These are phyloP conservation scores for Salix purpurea DNA, from an alignment of 345 rosid genomes.

Conservation along the genomic window DNA sequence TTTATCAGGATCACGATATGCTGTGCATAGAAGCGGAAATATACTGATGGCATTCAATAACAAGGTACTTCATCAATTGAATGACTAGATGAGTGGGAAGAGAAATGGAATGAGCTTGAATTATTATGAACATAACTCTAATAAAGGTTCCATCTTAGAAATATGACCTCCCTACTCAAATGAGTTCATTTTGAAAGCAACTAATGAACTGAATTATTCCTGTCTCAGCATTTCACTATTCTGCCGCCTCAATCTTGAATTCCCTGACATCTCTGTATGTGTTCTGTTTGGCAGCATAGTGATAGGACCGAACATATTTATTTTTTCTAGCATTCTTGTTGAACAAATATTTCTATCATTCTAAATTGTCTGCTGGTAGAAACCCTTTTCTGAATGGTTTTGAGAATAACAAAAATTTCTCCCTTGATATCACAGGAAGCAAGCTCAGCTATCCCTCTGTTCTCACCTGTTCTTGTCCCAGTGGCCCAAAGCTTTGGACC, in stretches of 20 bases:
- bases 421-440: conserved; percentile 61
- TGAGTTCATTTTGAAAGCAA: neutral
- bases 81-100: neutral
- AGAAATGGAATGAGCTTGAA: neutral
- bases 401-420: conserved; percentile 2
- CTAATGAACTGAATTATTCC: neutral
- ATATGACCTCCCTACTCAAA: neutral
- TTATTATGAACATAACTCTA: neutral
- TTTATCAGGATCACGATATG: conserved; percentile 82
- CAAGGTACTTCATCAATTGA: conserved; percentile 52
- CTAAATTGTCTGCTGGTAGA: neutral
- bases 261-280: neutral
- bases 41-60: conserved; percentile 87
- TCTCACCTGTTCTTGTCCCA: conserved; percentile 90
- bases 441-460: conserved; percentile 81
- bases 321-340: neutral
- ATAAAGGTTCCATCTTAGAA: neutral
- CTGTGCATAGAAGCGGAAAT: conserved; percentile 86
- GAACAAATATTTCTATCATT: neutral
- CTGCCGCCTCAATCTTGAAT: neutral
- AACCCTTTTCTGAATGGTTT: neutral
- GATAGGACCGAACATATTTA: neutral
- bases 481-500: conserved; percentile 95
- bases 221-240: neutral
- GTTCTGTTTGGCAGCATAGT: neutral